phyloP scores from a whole-genome alignment of 306 rosid species.

The Cyclanthera cordifolia region DNA sequence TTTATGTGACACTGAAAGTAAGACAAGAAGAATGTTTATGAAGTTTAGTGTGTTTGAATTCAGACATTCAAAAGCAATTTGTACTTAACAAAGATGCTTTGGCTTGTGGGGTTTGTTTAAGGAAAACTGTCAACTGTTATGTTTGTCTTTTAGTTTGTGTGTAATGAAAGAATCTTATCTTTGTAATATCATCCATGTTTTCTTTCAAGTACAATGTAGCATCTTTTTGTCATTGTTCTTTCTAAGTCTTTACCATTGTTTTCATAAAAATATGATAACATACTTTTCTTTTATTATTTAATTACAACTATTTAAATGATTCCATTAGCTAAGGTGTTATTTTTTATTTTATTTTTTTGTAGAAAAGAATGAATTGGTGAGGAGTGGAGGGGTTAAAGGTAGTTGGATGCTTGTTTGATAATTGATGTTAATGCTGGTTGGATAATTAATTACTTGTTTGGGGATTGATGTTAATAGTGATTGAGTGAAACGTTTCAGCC shows the following conservation, averaged over 20 bases:
- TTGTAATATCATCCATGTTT: background rate
- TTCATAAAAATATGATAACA: background rate
- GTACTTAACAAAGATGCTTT: background rate
- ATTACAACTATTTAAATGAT: background rate
- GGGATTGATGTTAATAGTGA: no score
- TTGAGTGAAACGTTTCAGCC: no score
- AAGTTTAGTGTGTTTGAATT: background rate
- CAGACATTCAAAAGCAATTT: background rate
- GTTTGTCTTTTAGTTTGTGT: slow-evolving; percentile 2
- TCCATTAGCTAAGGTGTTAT: no score
- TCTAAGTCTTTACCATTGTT: background rate
- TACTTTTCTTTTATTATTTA: background rate
- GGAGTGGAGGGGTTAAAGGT: no score
- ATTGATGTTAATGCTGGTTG: no score
- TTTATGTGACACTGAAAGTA: background rate
- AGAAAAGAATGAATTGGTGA: no score
- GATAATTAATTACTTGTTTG: no score
- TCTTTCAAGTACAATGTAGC: background rate
- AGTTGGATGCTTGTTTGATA: no score
- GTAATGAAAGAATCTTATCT: background rate
- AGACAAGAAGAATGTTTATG: slow-evolving; percentile 2
- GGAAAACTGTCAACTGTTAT: slow-evolving; percentile 1
- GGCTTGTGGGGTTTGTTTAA: slow-evolving; percentile 6
- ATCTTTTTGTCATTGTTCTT: background rate
- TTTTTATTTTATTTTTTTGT: no score